These are phyloP conservation scores for Naganishia vaughanmartiniae DNA, from an alignment of 768 basidiomycete genomes.

Conservation along the genomic window DNA sequence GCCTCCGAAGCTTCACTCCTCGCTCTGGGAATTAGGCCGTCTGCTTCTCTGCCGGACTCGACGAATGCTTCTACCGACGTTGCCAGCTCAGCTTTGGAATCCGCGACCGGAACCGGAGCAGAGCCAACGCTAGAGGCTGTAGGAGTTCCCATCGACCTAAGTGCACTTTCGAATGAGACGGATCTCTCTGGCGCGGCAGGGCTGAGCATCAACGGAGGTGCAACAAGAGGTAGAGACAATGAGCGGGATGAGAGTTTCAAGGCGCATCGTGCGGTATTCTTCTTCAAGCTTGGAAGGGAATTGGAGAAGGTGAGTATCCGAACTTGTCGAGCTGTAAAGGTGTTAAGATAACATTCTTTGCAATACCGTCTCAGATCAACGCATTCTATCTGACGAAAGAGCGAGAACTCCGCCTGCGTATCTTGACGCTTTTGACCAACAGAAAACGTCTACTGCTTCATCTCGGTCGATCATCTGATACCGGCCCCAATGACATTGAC, in stretches of 20 bases:
- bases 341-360: background rate
- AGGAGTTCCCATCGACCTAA: conserved; percentile 4
- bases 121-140: background rate
- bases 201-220: conserved; percentile 22
- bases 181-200: conserved; percentile 12
- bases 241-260: conserved; percentile 81
- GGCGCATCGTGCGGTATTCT: conserved; percentile 94
- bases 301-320: conserved; percentile 75
- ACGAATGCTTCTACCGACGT: conserved; percentile 53
- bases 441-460: conserved; percentile 64
- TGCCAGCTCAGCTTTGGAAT: background rate
- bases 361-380: conserved; percentile 69
- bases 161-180: background rate
- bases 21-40: conserved; percentile 74
- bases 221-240: conserved; percentile 57
- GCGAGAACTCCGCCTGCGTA: conserved; percentile 83
- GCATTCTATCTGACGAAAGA: conserved; percentile 96
- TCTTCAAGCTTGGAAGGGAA: conserved; percentile 96
- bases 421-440: conserved; percentile 90
- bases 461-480: conserved; percentile 58
- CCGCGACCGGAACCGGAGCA: background rate
- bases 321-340: background rate
- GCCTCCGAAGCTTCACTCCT: conserved; percentile 85
- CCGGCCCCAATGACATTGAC: conserved; percentile 61
- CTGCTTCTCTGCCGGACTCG: conserved; percentile 31